Evolutionary conservation across 768 basidiomycete genomes (phyloP), one percentile per base, ranked within the genome.

Genomic region (Piloderma croceum): DNA sequence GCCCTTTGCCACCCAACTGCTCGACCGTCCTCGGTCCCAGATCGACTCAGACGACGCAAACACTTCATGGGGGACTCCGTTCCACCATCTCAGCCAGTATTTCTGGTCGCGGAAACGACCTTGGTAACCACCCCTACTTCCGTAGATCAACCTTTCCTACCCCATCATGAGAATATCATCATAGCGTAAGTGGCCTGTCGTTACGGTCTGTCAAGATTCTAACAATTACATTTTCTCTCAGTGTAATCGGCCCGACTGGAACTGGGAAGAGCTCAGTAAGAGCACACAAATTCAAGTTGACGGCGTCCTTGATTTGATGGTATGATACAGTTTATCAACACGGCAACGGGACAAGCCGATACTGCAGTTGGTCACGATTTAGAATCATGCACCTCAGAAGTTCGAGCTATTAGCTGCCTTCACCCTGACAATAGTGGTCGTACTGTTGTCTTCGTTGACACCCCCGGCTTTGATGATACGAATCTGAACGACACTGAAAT

Each of bases 171-270:
- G 21, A 46, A 53, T 23, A 47, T 48, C 12, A 39, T 53, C 18
- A 44, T 53, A 10, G 48, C 46, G 51, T 53, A 42, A 35, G 51
- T 45, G 2, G 12, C 19, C 20, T 4, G 31, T 23, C n/a, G n/a
- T n/a, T n/a, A n/a, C n/a, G n/a, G n/a, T n/a, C n/a, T n/a, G 20
- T 29, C 21, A 10, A n/a, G 12, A 12, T 24, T 27, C 31, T 20
- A 11, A 35, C 11, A 7, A 35, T 19, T 10, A n/a, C 17, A 27
- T 39, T 18, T 7, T 20, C 23, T 11, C 6, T 19, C 34, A 63
- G 61, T 3, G 36, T 61, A 4, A 53, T 61, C 45, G 61, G 61
- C 10, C 52, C 53, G 13, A 61, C 56, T 0, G 61, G 61, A 2
- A 42, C 46, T 4, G 60, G 59, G 12, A 62, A 62, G 46, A 62